Base-by-base conservation (phyloP, 2,329 filamentous ascomycete genomes). In the Pseudogymnoascus sp. region DNA sequence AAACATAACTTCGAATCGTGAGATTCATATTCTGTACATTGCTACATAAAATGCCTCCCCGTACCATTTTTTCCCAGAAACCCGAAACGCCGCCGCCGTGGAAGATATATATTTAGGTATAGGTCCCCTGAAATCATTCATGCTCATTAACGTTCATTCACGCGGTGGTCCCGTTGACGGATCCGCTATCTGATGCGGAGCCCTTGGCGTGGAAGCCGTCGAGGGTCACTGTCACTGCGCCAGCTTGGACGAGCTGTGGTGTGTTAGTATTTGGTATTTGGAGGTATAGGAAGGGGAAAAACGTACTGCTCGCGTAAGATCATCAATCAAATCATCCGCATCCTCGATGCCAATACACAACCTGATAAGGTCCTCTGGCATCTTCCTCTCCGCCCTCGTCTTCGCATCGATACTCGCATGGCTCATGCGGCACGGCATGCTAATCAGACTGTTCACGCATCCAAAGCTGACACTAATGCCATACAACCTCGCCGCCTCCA, bases 401-500 rank as follows among this genome's bases (percentile, higher is more conserved):
- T 96, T 96, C 65, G 92, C 90, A 74, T 98, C 95, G 73, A 99
- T 99, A 74, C 92, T 96, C 41, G 95, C 95, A 77, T 99, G 95
- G 78, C 93, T 98, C 96, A 99, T 99, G 73, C 93, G 92, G 79
- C 95, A 99, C 7, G 95, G 93, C 93, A 99, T 97, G 79, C 93
- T 97, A 77, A 99, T 99, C 75, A 99, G 80, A 75, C 91, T 96
- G 80, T 99, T 99, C 69, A 99, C 95, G 75, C 95, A 98, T 60
- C 95, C 95, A 75, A 99, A 99, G 73, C 92, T 96, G 65, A 99
- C 95, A 69, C 90, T 96, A 71, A 99, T 99, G 36, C 90, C 92
- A 87, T 92, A 99, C 34, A 99, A 81, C 68, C 90, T 86, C 2
- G 95, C 90, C 31, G 90, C 90, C 78, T 98, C 95, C 4, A 99